Conservation (phyloP, 768 basidiomycete species). For the Pleurotus sapidus region DNA sequence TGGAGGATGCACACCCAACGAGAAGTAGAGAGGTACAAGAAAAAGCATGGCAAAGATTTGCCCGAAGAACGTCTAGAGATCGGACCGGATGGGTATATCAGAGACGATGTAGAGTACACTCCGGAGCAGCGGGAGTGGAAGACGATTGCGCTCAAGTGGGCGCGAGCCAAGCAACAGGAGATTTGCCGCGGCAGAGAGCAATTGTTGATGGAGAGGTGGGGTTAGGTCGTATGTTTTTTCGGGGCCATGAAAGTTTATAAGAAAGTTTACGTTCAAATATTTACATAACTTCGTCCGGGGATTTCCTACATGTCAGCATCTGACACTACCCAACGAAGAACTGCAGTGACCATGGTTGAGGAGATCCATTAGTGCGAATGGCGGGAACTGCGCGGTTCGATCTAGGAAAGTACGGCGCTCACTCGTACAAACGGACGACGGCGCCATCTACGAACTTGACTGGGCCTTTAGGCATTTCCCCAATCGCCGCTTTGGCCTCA, state of each 20-base stretch:
- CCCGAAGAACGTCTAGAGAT: not conserved
- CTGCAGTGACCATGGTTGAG: too few relatives aligned
- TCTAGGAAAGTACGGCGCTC: not conserved
- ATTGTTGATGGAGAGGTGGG: not conserved
- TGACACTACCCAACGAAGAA: too few relatives aligned
- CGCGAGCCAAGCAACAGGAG: not conserved
- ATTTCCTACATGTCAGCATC: too few relatives aligned
- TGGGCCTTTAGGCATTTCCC: constrained; percentile 56
- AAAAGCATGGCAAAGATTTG: not conserved
- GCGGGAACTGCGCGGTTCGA: too few relatives aligned
- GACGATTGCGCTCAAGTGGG: not conserved
- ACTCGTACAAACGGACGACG: constrained; percentile 19
- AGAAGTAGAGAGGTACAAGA: not conserved
- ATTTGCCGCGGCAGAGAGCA: constrained; percentile 6
- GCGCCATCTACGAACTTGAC: constrained; percentile 45
- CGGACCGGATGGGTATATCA: not conserved
- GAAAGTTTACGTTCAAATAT: too few relatives aligned
- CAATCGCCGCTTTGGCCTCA: constrained; percentile 41
- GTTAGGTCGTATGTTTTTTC: not conserved
- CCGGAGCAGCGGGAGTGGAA: not conserved
- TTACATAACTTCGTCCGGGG: too few relatives aligned
- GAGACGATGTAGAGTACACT: not conserved
- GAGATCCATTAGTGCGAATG: too few relatives aligned
- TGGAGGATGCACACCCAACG: not conserved
- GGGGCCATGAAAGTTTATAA: too few relatives aligned